Evolutionary conservation across 164 flowering plant species (phyloP).

Genomic region (Magnolia kwangsiensis): DNA sequence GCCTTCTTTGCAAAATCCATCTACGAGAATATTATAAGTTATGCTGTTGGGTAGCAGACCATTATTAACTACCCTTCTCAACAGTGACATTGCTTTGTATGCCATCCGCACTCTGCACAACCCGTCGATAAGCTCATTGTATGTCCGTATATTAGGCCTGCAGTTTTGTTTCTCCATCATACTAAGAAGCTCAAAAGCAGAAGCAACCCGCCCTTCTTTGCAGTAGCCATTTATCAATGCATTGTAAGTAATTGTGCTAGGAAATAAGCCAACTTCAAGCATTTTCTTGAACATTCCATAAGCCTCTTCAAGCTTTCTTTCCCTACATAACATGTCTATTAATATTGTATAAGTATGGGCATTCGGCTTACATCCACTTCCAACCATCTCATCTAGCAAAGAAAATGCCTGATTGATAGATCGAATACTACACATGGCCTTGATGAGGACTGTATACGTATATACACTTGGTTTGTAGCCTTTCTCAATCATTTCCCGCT

Average conservation of each 20-base stretch:
- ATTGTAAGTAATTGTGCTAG: constrained; percentile 26
- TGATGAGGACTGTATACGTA: constrained; percentile 32
- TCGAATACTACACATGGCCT: constrained; percentile 23
- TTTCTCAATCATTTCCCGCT: constrained; percentile 27
- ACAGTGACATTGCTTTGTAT: constrained; percentile 20
- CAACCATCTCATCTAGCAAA: constrained; percentile 29
- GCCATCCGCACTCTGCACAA: constrained; percentile 24
- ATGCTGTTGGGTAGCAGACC: constrained; percentile 24
- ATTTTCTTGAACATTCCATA: constrained; percentile 27
- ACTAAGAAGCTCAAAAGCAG: constrained; percentile 29
- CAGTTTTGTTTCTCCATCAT: constrained; percentile 26
- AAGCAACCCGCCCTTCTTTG: constrained; percentile 12
- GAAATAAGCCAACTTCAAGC: constrained; percentile 28
- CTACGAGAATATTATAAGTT: constrained; percentile 29
- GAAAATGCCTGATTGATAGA: constrained; percentile 21
- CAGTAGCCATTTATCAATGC: constrained; percentile 34
- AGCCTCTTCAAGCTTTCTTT: constrained; percentile 29
- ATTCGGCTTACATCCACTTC: constrained; percentile 24
- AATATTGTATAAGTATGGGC: constrained; percentile 31
- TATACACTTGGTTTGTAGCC: constrained; percentile 24
- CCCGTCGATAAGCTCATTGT: constrained; percentile 35
- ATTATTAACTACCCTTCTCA: constrained; percentile 16
- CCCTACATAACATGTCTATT: constrained; percentile 27
- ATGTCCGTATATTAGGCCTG: constrained; percentile 29
- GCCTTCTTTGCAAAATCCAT: constrained; percentile 30